Conservation (phyloP, 345 rosid genomes). For the Euclidium syriacum region DNA sequence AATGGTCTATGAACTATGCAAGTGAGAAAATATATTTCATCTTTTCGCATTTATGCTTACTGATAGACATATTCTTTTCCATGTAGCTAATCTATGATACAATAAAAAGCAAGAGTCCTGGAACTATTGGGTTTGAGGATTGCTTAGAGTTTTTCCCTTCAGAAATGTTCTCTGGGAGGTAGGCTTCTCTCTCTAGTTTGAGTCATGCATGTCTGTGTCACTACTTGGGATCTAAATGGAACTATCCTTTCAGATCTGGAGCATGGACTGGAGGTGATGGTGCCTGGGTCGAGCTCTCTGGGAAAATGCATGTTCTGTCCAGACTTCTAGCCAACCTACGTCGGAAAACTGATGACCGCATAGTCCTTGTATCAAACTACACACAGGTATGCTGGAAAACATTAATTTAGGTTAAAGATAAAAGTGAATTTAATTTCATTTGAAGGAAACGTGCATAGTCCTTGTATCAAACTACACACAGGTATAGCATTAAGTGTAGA, state of each 20-base stretch:
- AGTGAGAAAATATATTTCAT: neutral
- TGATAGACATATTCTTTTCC: conserved; percentile 5
- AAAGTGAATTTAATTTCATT: neutral
- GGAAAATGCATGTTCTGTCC: conserved; percentile 97
- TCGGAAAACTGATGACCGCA: conserved; percentile 79
- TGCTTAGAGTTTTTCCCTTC: conserved; percentile 80
- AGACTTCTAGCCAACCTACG: conserved; percentile 82
- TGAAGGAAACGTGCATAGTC: conserved; percentile 6
- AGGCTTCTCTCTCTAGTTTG: conserved; percentile 15
- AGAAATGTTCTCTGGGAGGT: conserved; percentile 97
- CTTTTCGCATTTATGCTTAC: neutral
- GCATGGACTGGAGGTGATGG: conserved; percentile 95
- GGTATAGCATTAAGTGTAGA: neutral
- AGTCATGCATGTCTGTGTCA: conserved; percentile 4
- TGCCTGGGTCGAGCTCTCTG: conserved; percentile 96
- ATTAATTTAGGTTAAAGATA: neutral
- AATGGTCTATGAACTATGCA: neutral
- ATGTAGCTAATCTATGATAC: conserved; percentile 95
- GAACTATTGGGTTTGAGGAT: conserved; percentile 85
- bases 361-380: conserved; percentile 96
- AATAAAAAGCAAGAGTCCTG: conserved; percentile 61
- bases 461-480: no score
- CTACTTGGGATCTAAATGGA: conserved; percentile 10
- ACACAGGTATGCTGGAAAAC: conserved; percentile 58
- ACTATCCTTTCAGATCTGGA: conserved; percentile 62